A percentile compares a stretch with the other conserved stretches of the same genome.
Evolutionary conservation across 495 filamentous ascomycete genomes (phyloP).

Genomic region (Lepraria neglecta): DNA sequence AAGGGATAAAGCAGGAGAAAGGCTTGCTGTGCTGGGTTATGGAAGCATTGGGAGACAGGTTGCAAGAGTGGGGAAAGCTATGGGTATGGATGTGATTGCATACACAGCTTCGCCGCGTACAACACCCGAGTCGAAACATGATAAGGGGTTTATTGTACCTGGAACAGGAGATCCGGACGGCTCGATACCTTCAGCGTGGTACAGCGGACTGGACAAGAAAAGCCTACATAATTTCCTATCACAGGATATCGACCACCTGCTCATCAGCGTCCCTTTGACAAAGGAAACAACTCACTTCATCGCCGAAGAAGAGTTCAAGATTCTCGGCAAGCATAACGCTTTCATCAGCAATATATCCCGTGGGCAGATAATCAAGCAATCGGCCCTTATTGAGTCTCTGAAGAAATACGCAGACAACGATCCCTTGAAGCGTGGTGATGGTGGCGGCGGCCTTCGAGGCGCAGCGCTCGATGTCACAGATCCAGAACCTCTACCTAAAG

Average conservation of each 20-base stretch:
- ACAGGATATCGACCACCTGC: slow-evolving; percentile 65
- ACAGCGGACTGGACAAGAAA: slow-evolving; percentile 55
- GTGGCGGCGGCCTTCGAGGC: slow-evolving; percentile 52
- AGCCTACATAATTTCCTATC: slow-evolving; percentile 59
- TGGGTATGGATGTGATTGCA: slow-evolving; percentile 77
- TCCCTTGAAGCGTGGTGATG: slow-evolving; percentile 18
- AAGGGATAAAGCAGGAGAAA: slow-evolving; percentile 48
- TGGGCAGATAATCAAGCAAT: slow-evolving; percentile 63
- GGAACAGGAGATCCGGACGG: slow-evolving; percentile 76
- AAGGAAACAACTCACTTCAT: slow-evolving; percentile 58
- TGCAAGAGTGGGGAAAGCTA: slow-evolving; percentile 58
- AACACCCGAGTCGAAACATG: slow-evolving; percentile 51
- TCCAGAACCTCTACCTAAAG: slow-evolving; percentile 69
- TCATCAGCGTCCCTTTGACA: slow-evolving; percentile 71
- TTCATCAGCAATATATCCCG: slow-evolving; percentile 71
- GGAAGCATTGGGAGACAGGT: slow-evolving; percentile 76
- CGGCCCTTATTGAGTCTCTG: slow-evolving; percentile 59
- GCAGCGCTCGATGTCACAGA: slow-evolving; percentile 83
- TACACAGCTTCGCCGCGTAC: slow-evolving; percentile 54
- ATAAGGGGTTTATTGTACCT: slow-evolving; percentile 63
- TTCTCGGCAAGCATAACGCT: slow-evolving; percentile 50
- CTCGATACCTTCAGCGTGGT: slow-evolving; percentile 64
- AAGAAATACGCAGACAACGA: slow-evolving; percentile 33
- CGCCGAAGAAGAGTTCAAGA: slow-evolving; percentile 56
- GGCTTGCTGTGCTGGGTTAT: slow-evolving; percentile 74